Evolutionary conservation across 257 asterid species (phyloP), one percentile per base, ranked within the genome.

Genomic region (Penstemon davidsonii): DNA sequence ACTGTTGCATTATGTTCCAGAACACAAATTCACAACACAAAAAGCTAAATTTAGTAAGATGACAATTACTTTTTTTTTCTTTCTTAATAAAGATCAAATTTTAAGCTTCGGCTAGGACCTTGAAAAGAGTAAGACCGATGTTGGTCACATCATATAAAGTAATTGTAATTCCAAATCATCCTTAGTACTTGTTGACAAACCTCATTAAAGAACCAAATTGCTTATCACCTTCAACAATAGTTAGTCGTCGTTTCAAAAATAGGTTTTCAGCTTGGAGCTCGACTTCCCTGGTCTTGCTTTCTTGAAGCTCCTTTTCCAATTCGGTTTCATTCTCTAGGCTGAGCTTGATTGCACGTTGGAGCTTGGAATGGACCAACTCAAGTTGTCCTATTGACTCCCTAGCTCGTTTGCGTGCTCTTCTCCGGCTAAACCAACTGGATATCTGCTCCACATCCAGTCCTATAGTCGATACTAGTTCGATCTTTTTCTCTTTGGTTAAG

Each of bases 371-470:
- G 8, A 50, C 60, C 33, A 8, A 49, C 56, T 60, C 62, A 41
- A 66, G 73, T 49, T 60, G 62, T 3, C 41, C 25, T 1, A 40
- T 37, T 13, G 78, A 36, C 7, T 62, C 64, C 4, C 6, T 72
- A 1, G 78, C 57, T 0, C 78, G 66, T 54, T 73, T 64, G 2
- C 73, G 50, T 6, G 62, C 69, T 60, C 79, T 51, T 39, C 33
- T 59, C 33, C 73, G 75, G 73, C 42, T 77, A 47, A 73, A 73
- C 82, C 78, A 77, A 73, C 82, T 77, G 8, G 76, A 49, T 11
- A 77, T 60, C 19, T 77, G 78, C 82, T 77, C 78, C 75, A 73
- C 60, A 68, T 77, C 82, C 73, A 77, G 78, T 52, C 82, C 78
- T 70, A 76, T 77, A 8, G 43, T 71, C 25, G 25, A 45, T 12